phyloP scores from a whole-genome alignment of 305 asterid genomes.

The Solanum hybrid region DNA sequence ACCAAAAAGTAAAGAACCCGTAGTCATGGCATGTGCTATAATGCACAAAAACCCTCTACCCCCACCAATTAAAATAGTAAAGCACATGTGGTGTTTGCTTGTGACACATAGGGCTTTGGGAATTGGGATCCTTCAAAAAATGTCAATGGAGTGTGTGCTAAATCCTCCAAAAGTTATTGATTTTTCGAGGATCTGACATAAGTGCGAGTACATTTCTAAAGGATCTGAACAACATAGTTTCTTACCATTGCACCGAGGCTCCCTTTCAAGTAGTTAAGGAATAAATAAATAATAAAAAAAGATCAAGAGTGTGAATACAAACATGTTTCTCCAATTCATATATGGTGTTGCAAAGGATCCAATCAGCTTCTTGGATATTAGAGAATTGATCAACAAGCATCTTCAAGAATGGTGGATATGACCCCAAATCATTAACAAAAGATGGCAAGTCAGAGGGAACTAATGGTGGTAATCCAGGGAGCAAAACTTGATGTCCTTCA shows the following conservation, averaged over 20 bases:
- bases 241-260: neutral
- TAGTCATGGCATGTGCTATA: neutral
- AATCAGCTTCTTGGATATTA: neutral
- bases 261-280: neutral
- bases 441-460: constrained; percentile 8
- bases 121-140: neutral
- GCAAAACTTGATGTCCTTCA: neutral
- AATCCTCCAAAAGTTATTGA: neutral
- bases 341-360: constrained; percentile 3
- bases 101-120: neutral
- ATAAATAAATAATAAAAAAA: neutral
- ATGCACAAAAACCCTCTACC: neutral
- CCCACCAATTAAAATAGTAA: neutral
- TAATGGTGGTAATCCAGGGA: neutral
- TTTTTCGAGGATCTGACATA: neutral
- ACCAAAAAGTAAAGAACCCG: neutral
- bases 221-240: neutral
- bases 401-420: neutral
- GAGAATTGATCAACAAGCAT: constrained; percentile 5
- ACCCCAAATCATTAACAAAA: neutral
- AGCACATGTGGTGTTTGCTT: neutral
- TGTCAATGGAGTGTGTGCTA: neutral
- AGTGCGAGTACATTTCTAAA: neutral
- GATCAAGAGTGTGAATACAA: neutral
- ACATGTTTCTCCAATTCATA: constrained; percentile 4